Evolutionary conservation across 768 basidiomycete species (phyloP).

Genomic region (Lactarius indigo): DNA sequence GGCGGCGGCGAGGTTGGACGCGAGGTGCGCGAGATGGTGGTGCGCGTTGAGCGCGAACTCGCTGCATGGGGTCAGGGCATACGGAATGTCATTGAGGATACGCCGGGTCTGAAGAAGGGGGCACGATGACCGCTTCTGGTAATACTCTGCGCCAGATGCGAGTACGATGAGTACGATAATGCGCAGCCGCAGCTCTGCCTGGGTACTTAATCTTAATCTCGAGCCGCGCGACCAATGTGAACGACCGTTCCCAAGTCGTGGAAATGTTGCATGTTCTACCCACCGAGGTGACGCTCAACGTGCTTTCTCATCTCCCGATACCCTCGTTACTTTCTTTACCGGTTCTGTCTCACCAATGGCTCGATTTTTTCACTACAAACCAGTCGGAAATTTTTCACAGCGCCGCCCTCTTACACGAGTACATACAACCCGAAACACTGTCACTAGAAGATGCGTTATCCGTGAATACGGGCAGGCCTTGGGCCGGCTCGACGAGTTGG

Average conservation of each 20-base stretch:
- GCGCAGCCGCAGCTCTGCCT: neutral
- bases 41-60: conserved; percentile 68
- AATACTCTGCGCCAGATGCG: neutral
- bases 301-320: conserved; percentile 49
- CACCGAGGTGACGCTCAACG: conserved; percentile 48
- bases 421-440: conserved; percentile 32
- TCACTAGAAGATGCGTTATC: conserved; percentile 32
- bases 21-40: conserved; percentile 56
- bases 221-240: neutral
- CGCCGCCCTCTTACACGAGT: conserved; percentile 36
- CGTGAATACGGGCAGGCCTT: conserved; percentile 29
- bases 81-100: conserved; percentile 51
- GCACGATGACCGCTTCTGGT: neutral
- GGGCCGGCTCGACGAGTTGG: neutral
- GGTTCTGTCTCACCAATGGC: conserved; percentile 15
- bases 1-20: conserved; percentile 71
- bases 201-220: neutral
- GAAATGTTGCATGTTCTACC: conserved; percentile 45
- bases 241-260: neutral
- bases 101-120: conserved; percentile 17
- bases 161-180: neutral
- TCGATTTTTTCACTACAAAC: conserved; percentile 44
- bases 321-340: conserved; percentile 37
- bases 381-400: conserved; percentile 51
- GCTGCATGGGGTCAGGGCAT: conserved; percentile 65